Evolutionary conservation across 257 asterid genomes (phyloP), one percentile per base, ranked within the genome.

Genomic region (Solanum corneliomulleri): DNA sequence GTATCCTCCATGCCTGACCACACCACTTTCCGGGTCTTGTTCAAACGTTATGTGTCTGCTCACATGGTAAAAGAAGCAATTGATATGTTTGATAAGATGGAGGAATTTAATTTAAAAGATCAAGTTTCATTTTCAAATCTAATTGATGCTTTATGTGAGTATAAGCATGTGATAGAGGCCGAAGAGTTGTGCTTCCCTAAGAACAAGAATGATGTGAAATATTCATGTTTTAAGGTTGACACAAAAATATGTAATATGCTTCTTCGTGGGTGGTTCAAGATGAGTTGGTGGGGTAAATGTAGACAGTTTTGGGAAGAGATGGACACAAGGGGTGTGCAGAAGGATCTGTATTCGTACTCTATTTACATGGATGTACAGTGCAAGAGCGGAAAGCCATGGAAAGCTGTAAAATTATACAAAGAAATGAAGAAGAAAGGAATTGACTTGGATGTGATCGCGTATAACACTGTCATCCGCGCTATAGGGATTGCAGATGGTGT

Each of bases 101-200:
- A 90, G 44, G 94, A 94, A 82, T 94, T 91, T 86, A 89, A 90
- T 89, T 91, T 97, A 93, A 95, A 92, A 88, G 98, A 94, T 87
- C 94, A 94, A 83, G 85, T 88, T 83, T 94, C 98, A 1, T 95
- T 97, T 89, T 92, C 93, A 69, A 92, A 89, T 93, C 85, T 95
- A 91, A 90, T 95, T 85, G 99, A 95, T 88, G 95, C 98, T 35
- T 86, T 97, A 88, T 94, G 99, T 45, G 98, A 97, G 91, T 92
- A 95, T 88, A 95, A 92, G 89, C 98, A 97, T 86, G 99, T 97
- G 87, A 88, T 92, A 64, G 99, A 97, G 89, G 99, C 99, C 45
- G 97, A 94, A 86, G 99, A 95, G 39, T 76, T 97, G 70, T 94
- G 95, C 93, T 95, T 97, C 68, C 92, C 91, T 42, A 91, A 87